Evolutionary conservation across 208 protist species (phyloP).

Genomic region (Blechomonas ayalai): DNA sequence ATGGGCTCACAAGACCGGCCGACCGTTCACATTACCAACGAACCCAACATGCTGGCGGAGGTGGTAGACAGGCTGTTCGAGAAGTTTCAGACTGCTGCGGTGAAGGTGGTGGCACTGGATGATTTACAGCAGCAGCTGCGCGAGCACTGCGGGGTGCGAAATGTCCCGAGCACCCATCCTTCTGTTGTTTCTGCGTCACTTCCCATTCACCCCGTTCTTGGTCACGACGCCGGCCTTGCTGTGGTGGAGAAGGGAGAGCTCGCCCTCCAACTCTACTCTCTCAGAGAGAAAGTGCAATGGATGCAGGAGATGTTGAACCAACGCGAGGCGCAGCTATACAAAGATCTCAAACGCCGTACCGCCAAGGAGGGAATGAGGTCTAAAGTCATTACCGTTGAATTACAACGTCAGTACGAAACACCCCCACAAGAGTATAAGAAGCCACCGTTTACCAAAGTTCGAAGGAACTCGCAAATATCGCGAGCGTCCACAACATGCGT

Average conservation of each 20-base stretch:
- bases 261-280: constrained; percentile 43
- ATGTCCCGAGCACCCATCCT: background rate
- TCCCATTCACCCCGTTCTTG: background rate
- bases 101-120: constrained; percentile 47
- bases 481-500: no score
- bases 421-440: no score
- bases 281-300: constrained; percentile 31
- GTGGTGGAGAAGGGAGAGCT: constrained; percentile 37
- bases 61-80: constrained; percentile 28
- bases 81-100: constrained; percentile 32
- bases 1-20: no score
- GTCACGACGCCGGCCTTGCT: constrained; percentile 1
- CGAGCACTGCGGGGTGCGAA: constrained; percentile 7
- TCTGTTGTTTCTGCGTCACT: background rate
- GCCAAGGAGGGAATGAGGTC: no score
- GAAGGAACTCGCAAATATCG: no score
- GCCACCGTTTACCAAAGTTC: no score
- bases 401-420: no score
- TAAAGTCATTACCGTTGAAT: no score
- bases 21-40: background rate
- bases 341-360: no score
- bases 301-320: constrained; percentile 16
- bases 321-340: constrained; percentile 19
- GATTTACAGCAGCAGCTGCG: constrained; percentile 45
- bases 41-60: constrained; percentile 5